Evolutionary conservation across 148 eudicot genomes (phyloP), one percentile per base, ranked within the genome.

Genomic region (Spergularia bocconei): DNA sequence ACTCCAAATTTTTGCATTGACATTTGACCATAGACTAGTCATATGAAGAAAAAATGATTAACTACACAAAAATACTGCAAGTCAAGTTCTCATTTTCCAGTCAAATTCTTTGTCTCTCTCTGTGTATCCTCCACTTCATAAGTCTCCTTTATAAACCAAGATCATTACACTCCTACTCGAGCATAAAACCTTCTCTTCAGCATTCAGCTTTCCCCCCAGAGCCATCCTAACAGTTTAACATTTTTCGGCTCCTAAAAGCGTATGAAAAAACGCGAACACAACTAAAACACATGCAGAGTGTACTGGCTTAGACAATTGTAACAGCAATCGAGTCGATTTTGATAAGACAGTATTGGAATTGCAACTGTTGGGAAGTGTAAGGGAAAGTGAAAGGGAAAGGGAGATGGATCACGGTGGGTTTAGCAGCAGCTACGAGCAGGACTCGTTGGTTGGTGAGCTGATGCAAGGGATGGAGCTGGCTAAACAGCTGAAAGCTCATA

Each of bases 401-500:
- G 33, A 75, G 71, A 87, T 88, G 93, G 88, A 85, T 53, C 19
- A 73, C 29, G 56, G 69, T 48, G 61, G 63, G 36, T 51, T 29
- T 4, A 29, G 60, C 19, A 44, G 70, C 39, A 58, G 38, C 39
- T 69, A 63, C 53, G 86, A 84, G 71, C 78, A 82, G 61, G 72
- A 44, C 0, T 70, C 78, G 8, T 79, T 89, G 77, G 70, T 84
- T 59, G 72, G 73, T 50, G 98, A 93, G 79, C 82, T 93, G 9
- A 75, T 79, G 10, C 88, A 86, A 25, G 98, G 98, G 44, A 79
- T 85, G 85, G 91, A 89, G 78, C 70, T 83, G n/a, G 87, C 91
- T 21, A 86, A 77, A 79, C 91, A 89, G 77, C 86, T 93, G 2
- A 87, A 73, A 68, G 70, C 81, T 82, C 85, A 84, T 23, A 48